Conservation (phyloP, 177 flowering plant genomes). For the Vitis hybrid region DNA sequence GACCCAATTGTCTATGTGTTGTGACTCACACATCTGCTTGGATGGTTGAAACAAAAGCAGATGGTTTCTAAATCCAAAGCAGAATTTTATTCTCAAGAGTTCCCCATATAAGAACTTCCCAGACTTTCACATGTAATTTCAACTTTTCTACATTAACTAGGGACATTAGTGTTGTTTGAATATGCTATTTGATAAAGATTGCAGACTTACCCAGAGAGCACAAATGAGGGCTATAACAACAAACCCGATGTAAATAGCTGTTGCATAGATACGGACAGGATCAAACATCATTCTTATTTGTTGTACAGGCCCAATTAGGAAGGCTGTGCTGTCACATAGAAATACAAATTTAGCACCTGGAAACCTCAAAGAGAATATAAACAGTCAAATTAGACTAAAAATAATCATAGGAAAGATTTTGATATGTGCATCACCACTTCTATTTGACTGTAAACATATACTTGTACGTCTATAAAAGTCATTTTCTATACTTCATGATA, state of each 20-base stretch:
- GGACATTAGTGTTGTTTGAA: not conserved
- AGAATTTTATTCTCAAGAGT: not conserved
- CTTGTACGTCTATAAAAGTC: not conserved
- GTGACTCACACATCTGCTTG: too few species aligned
- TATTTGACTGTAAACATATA: not conserved
- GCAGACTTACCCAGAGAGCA: conserved; percentile 79
- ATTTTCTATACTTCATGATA: not conserved
- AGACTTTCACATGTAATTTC: not conserved
- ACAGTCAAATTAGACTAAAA: too few species aligned
- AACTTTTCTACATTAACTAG: not conserved
- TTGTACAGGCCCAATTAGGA: conserved; percentile 74
- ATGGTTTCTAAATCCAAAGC: too few species aligned
- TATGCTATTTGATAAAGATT: not conserved
- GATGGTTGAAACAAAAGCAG: too few species aligned
- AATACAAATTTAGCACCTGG: conserved; percentile 11
- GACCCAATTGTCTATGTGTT: too few species aligned
- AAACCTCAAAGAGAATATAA: too few species aligned
- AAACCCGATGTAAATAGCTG: conserved; percentile 73
- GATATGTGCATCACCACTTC: not conserved
- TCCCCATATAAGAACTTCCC: not conserved
- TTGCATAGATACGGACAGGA: conserved; percentile 72
- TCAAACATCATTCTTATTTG: conserved; percentile 95
- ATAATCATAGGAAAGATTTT: not conserved
- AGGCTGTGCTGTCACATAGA: conserved; percentile 85
- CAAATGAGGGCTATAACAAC: conserved; percentile 81